phyloP scores from a whole-genome alignment of 1,284 basidiomycete species.

The Caloboletus inedulis region DNA sequence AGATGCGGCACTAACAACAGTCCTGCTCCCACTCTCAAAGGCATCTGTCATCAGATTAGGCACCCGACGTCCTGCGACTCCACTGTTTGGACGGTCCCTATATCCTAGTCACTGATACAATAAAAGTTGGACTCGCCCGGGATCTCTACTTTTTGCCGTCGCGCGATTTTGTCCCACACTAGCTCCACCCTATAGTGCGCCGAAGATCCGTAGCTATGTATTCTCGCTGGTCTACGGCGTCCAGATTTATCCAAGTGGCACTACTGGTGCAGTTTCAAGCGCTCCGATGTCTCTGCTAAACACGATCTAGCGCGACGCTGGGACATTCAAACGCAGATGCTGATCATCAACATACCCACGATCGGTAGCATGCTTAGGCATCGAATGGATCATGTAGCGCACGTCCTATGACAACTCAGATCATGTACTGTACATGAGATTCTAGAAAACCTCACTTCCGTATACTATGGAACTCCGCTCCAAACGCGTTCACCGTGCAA shows the following conservation, averaged over 20 bases:
- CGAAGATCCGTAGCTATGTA: too few species aligned
- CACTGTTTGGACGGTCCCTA: too few species aligned
- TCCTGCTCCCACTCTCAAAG: too few species aligned
- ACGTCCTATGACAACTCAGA: background rate
- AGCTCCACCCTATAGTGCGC: background rate
- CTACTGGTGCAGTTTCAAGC: background rate
- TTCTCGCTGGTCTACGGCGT: too few species aligned
- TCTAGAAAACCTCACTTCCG: background rate
- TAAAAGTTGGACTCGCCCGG: background rate
- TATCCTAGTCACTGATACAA: background rate
- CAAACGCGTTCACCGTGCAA: background rate
- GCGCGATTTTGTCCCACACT: background rate
- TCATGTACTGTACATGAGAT: too few species aligned
- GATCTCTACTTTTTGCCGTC: too few species aligned
- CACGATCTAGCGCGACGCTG: too few species aligned
- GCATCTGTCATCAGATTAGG: too few species aligned
- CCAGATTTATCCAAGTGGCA: background rate
- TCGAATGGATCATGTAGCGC: background rate
- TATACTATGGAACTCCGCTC: background rate
- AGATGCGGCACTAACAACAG: too few species aligned
- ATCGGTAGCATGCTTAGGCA: too few species aligned
- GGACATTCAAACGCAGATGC: background rate
- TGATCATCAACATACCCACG: background rate
- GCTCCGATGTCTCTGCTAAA: background rate
- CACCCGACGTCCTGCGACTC: too few species aligned